Base-by-base conservation (phyloP, 768 basidiomycete species). In the Lactarius quietus region DNA sequence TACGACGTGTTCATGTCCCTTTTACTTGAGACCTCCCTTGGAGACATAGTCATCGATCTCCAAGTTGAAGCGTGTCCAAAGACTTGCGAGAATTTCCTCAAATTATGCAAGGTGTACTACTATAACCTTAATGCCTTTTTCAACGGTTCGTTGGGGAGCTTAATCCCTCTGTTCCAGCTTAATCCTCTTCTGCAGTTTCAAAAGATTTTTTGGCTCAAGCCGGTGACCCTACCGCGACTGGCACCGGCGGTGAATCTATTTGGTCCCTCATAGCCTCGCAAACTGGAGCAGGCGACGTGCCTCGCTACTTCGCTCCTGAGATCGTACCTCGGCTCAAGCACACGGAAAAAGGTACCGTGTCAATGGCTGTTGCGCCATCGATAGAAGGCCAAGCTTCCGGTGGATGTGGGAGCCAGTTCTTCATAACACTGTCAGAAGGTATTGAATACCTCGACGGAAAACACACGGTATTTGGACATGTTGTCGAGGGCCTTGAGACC, bases 71-170 rank as follows among this genome's bases (percentile, higher is more conserved):
- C 81, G 43, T 98, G 95, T 76, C 97, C 97, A 1, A 88, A 85
- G 76, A 92, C 88, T 59, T 95, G 90, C 78, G 87, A 93, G 76
- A 99, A 98, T 81, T 98, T 98, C 73, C 84, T 99, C 63, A 99
- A 99, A 76, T 81, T 99, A 63, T 98, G 95, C 80, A 98, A 98
- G 80, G 82, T 92, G 65, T 97, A 97, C 75, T 96, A 96, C 75
- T 98, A 96, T 81, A 96, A 95, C 74, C 78, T 97, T 67, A 93
- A 95, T 74, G 93, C 93, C 0, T 99, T 99, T 80, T 98, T 98
- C 83, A 98, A 99, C 78, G 94, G 95, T 95, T 78, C 29, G 20
- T 53, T 18, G 18, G 15, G 7, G 57, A 17, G 33, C 23, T 23
- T 23, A 26, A 36, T 41, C 31, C 57, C 52, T 35, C 43, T 61